Percentiles rank a stretch among this genome's conserved stretches.
Conservation (phyloP, 1,139 yeast genomes). For the Pichia norvegensis region DNA sequence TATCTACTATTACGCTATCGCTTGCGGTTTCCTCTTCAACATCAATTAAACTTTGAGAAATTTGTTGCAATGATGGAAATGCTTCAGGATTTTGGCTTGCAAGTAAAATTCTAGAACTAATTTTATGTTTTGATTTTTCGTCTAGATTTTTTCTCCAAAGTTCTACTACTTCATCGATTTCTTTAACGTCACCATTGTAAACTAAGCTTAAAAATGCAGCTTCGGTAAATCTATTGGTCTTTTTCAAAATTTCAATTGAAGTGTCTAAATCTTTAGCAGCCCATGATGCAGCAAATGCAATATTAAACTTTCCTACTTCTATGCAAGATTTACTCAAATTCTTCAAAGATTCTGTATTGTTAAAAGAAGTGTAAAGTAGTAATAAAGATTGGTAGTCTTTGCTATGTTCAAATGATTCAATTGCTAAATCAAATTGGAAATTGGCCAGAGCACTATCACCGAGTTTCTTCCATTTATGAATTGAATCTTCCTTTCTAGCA, state of each 20-base stretch:
- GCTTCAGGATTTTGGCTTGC: conserved; percentile 29
- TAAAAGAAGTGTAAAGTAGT: conserved; percentile 75
- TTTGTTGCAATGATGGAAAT: conserved; percentile 22
- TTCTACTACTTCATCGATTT: conserved; percentile 39
- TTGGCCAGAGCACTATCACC: conserved; percentile 78
- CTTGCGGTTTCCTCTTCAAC: conserved; percentile 8
- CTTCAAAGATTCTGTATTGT: conserved; percentile 52
- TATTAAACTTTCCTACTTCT: conserved; percentile 68
- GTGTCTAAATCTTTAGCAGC: conserved; percentile 60
- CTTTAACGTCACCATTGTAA: conserved; percentile 48
- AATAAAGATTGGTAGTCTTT: conserved; percentile 77
- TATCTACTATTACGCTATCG: neutral
- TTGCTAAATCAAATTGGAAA: conserved; percentile 80
- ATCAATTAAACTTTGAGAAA: conserved; percentile 11
- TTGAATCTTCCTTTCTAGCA: conserved; percentile 48
- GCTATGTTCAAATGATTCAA: conserved; percentile 71
- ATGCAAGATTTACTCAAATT: conserved; percentile 60
- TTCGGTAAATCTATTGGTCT: conserved; percentile 70
- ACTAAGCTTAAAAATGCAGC: conserved; percentile 77
- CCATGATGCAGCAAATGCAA: conserved; percentile 94
- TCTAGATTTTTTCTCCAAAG: conserved; percentile 60
- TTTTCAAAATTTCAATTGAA: conserved; percentile 59
- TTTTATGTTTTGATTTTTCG: conserved; percentile 43
- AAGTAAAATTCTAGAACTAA: conserved; percentile 52
- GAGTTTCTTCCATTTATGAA: conserved; percentile 80